Evolutionary conservation across 1,284 basidiomycete genomes (phyloP), one percentile per base, ranked within the genome.

Genomic region (Malassezia nana): DNA sequence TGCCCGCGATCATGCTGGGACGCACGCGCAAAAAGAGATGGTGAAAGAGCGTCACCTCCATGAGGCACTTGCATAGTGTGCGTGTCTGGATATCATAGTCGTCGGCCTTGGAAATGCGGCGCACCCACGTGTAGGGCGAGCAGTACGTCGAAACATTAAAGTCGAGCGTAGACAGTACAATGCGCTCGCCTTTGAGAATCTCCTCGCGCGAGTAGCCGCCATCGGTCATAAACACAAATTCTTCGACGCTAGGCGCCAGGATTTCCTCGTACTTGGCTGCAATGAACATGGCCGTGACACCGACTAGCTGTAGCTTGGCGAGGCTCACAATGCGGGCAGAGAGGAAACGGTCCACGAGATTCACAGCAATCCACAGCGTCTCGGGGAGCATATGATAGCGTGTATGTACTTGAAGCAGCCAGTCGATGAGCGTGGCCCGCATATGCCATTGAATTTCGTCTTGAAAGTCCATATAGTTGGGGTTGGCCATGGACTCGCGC

Each of bases 51-150:
- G 90, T 94, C 43, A 94, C 87, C 77, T 99, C 94, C 72, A 91
- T 92, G 74, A 98, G 77, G 80, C 95, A 98, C 77, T 99, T 99
- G 53, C 66, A 67, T 52, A 99, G 78, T 10, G 94, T 99, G 56
- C 94, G 80, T 6, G 92, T 98, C 75, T 95, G 92, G 66, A 98
- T 85, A 74, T 98, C 90, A 75, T 92, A 96, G 57, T 87, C 85
- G 68, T 98, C 94, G 3, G 92, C 94, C 76, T 96, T 98, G 76
- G 87, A 90, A 57, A 90, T 84, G 68, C 86, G 85, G 62, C 94
- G 84, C 79, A 98, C 90, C 94, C 94, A 98, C 74, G 87, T 91
- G 78, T 98, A 98, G 2, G 94, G 94, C 43, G 92, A 94, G 78
- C 94, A 98, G 78, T 99, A 99, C 54, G 89, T 84, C 53, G 91